phyloP scores from a whole-genome alignment of 768 basidiomycete genomes.

The Neoboletus subvelutipes region DNA sequence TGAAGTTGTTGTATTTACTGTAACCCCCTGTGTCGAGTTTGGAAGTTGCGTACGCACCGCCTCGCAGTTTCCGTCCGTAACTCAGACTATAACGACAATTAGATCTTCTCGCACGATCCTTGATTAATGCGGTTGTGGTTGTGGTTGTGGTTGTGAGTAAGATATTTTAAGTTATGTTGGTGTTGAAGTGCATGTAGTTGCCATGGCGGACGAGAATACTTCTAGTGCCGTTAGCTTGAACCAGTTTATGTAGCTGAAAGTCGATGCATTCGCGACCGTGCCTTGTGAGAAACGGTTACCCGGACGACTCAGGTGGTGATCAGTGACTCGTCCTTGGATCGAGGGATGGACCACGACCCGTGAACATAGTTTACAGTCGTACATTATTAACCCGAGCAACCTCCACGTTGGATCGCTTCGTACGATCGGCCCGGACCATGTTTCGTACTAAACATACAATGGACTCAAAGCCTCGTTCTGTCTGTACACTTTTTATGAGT shows the following conservation, averaged over 20 bases:
- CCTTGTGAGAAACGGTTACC: neutral
- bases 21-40: neutral
- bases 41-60: neutral
- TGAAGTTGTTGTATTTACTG: neutral
- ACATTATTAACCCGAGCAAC: conserved; percentile 26
- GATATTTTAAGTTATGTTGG: no score
- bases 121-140: no score
- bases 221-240: neutral
- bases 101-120: neutral
- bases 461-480: conserved; percentile 24
- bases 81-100: neutral
- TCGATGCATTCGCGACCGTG: neutral
- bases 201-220: neutral
- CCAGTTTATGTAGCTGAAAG: neutral
- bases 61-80: neutral
- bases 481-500: neutral
- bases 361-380: neutral
- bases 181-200: no score
- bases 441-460: conserved; percentile 28
- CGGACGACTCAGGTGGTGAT: neutral
- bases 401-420: no score
- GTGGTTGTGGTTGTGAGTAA: no score
- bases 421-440: no score
- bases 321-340: neutral
- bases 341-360: neutral